Percentiles rank a stretch among this genome's conserved stretches.
Evolutionary conservation across 2,329 filamentous ascomycete species (phyloP).

Genomic region (Xylariaceae sp.): DNA sequence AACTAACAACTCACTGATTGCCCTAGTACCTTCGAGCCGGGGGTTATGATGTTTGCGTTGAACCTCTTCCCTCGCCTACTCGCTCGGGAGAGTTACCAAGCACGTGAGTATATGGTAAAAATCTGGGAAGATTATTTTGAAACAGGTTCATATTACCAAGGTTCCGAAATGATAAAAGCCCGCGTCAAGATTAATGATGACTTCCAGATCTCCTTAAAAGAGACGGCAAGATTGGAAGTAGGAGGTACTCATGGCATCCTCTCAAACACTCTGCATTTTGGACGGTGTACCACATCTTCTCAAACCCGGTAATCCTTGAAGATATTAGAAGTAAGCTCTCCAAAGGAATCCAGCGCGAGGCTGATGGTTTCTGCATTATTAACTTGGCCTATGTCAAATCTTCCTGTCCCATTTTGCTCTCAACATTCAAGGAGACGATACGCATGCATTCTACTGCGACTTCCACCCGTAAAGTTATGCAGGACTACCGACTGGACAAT

Average conservation of each 20-base stretch:
- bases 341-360: constrained; percentile 1
- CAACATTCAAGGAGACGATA: constrained; percentile 4
- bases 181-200: no score
- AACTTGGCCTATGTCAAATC: constrained; percentile 4
- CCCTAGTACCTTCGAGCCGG: constrained; percentile 6
- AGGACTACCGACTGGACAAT: constrained; percentile 2
- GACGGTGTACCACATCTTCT: constrained; percentile 19
- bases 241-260: constrained; percentile 8
- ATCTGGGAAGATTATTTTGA: no score
- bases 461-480: neutral
- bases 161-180: no score
- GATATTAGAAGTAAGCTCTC: constrained; percentile 18
- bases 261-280: constrained; percentile 21
- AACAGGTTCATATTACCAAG: no score
- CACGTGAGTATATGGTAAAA: no score
- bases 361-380: constrained; percentile 2
- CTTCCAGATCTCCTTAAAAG: constrained; percentile 1
- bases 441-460: constrained; percentile 1
- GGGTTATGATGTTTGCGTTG: constrained; percentile 9
- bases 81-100: no score
- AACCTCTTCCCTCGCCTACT: no score
- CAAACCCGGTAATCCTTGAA: constrained; percentile 10
- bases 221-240: constrained; percentile 14
- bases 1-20: neutral
- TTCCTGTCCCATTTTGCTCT: constrained; percentile 3